A percentile compares a stretch with the other conserved stretches of the same genome.
These are phyloP conservation scores for Gamsiella multidivaricata DNA, from an alignment of 192 early-diverging fungal species.

Conservation along the genomic window DNA sequence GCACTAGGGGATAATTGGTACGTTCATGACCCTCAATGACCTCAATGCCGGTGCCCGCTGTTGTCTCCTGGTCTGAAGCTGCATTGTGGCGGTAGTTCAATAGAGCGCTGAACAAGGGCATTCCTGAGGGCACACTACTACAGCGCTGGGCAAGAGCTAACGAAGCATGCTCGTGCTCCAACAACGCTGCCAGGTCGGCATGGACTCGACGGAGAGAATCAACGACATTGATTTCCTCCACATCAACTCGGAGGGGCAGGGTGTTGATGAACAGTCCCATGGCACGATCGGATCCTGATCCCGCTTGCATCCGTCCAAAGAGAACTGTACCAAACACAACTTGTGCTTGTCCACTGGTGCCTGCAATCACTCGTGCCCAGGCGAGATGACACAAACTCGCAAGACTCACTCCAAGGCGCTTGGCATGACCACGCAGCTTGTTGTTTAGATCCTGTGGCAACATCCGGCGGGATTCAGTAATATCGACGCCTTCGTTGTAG, in stretches of 20 bases:
- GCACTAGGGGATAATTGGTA: conserved; percentile 9
- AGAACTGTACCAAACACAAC: no score
- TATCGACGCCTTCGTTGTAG: no score
- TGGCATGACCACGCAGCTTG: no score
- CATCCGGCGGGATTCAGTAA: no score
- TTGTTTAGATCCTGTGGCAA: no score
- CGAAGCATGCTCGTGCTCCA: conserved; percentile 12
- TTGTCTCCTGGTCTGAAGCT: neutral
- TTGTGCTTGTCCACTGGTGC: conserved; percentile 1
- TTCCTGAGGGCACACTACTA: conserved; percentile 7
- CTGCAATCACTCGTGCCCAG: neutral
- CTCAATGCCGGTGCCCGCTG: neutral
- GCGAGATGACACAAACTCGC: conserved; percentile 3
- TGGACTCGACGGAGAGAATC: neutral
- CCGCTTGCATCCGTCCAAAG: no score
- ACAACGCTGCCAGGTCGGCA: neutral
- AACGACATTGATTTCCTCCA: neutral
- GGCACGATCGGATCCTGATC: neutral
- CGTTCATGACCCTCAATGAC: neutral
- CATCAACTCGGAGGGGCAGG: conserved; percentile 12
- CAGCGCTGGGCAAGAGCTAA: conserved; percentile 11
- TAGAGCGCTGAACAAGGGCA: conserved; percentile 3
- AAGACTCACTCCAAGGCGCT: neutral
- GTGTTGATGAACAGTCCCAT: conserved; percentile 9
- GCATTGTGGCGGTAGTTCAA: conserved; percentile 11